A percentile compares a stretch with the other conserved stretches of the same genome.
Evolutionary conservation across 1,284 basidiomycete genomes (phyloP).

Genomic region (Fomitiporia mediterranea): DNA sequence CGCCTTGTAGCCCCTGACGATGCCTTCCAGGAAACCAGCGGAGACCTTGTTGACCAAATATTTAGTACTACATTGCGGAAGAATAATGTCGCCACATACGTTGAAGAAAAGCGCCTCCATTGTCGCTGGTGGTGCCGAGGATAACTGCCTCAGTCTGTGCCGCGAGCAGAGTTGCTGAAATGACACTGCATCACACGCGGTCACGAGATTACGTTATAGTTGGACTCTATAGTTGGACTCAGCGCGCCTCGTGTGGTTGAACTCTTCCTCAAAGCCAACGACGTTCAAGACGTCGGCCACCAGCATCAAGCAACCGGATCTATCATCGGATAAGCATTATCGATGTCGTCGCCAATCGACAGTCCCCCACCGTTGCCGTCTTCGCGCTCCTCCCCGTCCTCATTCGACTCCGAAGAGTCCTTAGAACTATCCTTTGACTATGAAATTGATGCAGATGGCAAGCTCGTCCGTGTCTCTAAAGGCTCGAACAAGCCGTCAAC

Average conservation of each 20-base stretch:
- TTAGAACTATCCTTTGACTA: conserved; percentile 20
- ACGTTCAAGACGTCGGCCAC: conserved; percentile 3
- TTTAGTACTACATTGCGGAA: conserved; percentile 27
- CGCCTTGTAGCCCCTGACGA: conserved; percentile 92
- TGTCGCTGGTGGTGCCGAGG: neutral
- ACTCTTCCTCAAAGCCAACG: neutral
- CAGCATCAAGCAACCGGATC: neutral
- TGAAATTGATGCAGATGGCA: conserved; percentile 13
- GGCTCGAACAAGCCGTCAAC: conserved; percentile 7
- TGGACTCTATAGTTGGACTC: too few relatives aligned
- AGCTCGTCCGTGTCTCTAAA: conserved; percentile 19
- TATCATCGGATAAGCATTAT: neutral
- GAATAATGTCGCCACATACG: conserved; percentile 43
- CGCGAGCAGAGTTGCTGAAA: neutral
- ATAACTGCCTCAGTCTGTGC: too few relatives aligned
- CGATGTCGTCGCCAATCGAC: conserved; percentile 10
- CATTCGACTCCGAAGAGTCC: conserved; percentile 13
- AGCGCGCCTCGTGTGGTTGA: conserved; percentile 2
- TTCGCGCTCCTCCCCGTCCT: conserved; percentile 2
- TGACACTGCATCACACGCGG: neutral
- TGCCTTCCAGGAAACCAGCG: conserved; percentile 85
- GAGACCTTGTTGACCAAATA: conserved; percentile 50
- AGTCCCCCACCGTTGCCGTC: neutral
- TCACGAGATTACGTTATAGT: conserved; percentile 2
- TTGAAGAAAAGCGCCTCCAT: conserved; percentile 91